Percentiles rank a stretch among this genome's conserved stretches.
Conservation (phyloP, 2,329 filamentous ascomycete genomes). For the Penicillium vulpinum region DNA sequence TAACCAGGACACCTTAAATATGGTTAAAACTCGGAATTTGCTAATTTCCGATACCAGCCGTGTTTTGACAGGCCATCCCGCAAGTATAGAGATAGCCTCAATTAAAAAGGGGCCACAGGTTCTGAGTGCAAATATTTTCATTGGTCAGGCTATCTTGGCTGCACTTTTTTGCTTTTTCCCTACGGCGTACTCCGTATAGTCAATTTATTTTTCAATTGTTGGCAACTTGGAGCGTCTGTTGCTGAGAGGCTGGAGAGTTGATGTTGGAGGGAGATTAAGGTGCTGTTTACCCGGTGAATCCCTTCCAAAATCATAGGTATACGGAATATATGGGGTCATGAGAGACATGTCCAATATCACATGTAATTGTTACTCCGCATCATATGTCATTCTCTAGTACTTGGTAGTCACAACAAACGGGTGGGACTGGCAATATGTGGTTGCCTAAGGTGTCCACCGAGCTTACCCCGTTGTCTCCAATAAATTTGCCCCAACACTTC, state of each 20-base stretch:
- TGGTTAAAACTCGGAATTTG: background rate
- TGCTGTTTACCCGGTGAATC: too few relatives aligned
- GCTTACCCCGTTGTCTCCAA: too few relatives aligned
- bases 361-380: too few relatives aligned
- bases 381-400: too few relatives aligned
- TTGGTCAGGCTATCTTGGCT: background rate
- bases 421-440: too few relatives aligned
- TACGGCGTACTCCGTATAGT: background rate
- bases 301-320: background rate
- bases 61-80: constrained; percentile 4
- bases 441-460: background rate
- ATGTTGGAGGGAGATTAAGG: too few relatives aligned
- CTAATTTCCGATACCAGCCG: background rate
- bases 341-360: too few relatives aligned
- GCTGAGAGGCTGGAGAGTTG: constrained; percentile 18
- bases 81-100: constrained; percentile 5
- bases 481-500: constrained; percentile 59
- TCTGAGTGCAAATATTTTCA: background rate
- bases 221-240: constrained; percentile 23
- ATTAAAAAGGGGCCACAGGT: background rate
- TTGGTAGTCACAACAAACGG: too few relatives aligned
- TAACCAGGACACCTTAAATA: background rate
- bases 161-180: background rate
- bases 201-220: background rate
- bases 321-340: too few relatives aligned